These are phyloP conservation scores for Graphilbum sp. DNA, from an alignment of 2,329 filamentous ascomycete genomes.

Conservation along the genomic window DNA sequence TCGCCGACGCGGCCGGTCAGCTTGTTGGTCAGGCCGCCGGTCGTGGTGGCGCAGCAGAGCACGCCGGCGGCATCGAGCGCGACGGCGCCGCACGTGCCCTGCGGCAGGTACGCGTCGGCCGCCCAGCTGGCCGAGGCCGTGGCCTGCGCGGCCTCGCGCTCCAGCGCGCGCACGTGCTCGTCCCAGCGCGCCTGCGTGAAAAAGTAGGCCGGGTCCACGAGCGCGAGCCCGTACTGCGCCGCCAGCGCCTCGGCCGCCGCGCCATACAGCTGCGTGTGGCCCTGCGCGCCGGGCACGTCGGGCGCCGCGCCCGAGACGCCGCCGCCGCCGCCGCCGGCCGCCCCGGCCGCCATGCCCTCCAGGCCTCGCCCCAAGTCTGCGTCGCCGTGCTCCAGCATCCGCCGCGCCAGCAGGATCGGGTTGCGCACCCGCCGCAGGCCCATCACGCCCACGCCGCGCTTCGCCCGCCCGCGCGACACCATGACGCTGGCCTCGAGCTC, in stretches of 20 bases:
- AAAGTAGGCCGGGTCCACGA: conserved; percentile 56
- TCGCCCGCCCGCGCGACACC: conserved; percentile 57
- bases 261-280: conserved; percentile 32
- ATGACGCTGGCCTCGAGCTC: conserved; percentile 80
- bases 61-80: conserved; percentile 63
- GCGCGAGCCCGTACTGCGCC: conserved; percentile 48
- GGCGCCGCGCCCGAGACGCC: no score
- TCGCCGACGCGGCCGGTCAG: conserved; percentile 72
- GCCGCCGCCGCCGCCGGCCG: no score
- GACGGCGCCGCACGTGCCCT: conserved; percentile 74
- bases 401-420: conserved; percentile 57
- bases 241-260: conserved; percentile 54
- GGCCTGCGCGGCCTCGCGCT: conserved; percentile 20
- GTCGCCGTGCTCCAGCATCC: conserved; percentile 53
- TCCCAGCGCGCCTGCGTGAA: conserved; percentile 61
- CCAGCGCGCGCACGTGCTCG: conserved; percentile 41
- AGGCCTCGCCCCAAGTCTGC: conserved; percentile 27
- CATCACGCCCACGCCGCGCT: conserved; percentile 65
- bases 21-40: conserved; percentile 79
- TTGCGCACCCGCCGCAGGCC: conserved; percentile 60
- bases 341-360: neutral
- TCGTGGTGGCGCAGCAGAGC: conserved; percentile 50
- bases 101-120: conserved; percentile 42
- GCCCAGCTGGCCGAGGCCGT: conserved; percentile 17
- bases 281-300: conserved; percentile 27